Evolutionary conservation across 139 green algal genomes (phyloP).

Genomic region (Ettlia oleoabundans): DNA sequence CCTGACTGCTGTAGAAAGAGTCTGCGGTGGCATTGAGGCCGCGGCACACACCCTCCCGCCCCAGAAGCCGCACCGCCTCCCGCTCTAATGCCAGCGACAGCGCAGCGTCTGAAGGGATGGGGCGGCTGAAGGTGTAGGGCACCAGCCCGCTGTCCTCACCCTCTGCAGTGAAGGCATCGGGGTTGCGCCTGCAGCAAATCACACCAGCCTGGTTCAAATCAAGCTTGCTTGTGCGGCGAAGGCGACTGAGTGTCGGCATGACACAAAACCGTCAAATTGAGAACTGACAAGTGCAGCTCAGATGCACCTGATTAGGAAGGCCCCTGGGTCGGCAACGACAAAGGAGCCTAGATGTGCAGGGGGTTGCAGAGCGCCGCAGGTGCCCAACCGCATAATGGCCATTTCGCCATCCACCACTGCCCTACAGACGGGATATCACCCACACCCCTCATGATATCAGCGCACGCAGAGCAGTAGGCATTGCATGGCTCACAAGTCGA

Average conservation of each 20-base stretch:
- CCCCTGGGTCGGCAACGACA: conserved; percentile 62
- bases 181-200: conserved; percentile 52
- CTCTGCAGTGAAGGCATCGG: conserved; percentile 56
- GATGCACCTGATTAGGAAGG: conserved; percentile 56
- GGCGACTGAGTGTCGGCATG: not conserved
- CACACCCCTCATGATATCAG: no score
- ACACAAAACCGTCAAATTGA: no score
- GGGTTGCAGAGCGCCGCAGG: conserved; percentile 72
- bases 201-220: not conserved
- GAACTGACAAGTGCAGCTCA: not conserved
- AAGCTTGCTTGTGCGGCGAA: not conserved
- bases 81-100: conserved; percentile 50
- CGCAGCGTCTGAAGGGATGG: conserved; percentile 56
- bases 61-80: conserved; percentile 41
- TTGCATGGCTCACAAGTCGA: no score
- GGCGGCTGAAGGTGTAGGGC: conserved; percentile 51
- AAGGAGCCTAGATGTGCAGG: conserved; percentile 69
- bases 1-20: conserved; percentile 83
- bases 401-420: conserved; percentile 69
- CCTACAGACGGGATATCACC: no score
- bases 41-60: conserved; percentile 49
- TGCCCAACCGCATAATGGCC: conserved; percentile 78
- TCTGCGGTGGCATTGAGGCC: conserved; percentile 79
- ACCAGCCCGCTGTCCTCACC: conserved; percentile 1
- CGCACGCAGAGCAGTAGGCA: no score